Evolutionary conservation across 2,329 filamentous ascomycete genomes (phyloP).

Genomic region (Fusarium tjaetaba): DNA sequence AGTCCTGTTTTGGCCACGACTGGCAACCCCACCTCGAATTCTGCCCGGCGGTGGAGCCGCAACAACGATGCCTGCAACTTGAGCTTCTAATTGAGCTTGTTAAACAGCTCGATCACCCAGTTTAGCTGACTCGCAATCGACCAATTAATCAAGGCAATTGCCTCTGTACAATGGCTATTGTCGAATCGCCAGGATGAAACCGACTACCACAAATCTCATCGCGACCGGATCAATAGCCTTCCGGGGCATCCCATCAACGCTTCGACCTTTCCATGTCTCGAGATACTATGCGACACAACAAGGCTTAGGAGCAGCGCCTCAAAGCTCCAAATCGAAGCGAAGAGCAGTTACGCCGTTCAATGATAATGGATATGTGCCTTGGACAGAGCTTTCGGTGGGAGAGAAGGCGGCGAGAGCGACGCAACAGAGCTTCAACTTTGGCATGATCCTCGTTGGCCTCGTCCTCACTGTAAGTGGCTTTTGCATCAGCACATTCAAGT

Average conservation of each 20-base stretch:
- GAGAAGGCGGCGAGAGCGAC: conserved; percentile 89
- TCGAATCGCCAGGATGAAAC: conserved; percentile 58
- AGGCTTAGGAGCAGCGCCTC: conserved; percentile 50
- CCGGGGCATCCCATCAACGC: conserved; percentile 41
- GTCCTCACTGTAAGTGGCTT: conserved; percentile 72
- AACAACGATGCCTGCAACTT: neutral
- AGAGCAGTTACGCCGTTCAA: conserved; percentile 84
- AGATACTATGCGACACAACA: conserved; percentile 70
- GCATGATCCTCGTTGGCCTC: conserved; percentile 78
- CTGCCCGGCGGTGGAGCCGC: conserved; percentile 51
- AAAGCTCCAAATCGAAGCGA: conserved; percentile 65
- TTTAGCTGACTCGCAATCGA: neutral
- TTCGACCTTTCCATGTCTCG: conserved; percentile 52
- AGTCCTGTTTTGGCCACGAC: conserved; percentile 48
- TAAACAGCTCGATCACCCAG: neutral
- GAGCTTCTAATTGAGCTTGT: conserved; percentile 11
- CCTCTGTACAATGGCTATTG: conserved; percentile 49
- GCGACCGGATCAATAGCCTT: conserved; percentile 48
- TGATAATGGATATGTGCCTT: conserved; percentile 84
- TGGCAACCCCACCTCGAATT: conserved; percentile 43
- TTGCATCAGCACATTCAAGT: neutral
- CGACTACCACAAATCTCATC: conserved; percentile 50
- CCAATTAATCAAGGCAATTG: conserved; percentile 7
- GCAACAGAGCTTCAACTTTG: conserved; percentile 90
- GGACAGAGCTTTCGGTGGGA: conserved; percentile 76